These are phyloP conservation scores for Uronychia setigera DNA, from an alignment of 73 alveolate genomes.

Conservation along the genomic window DNA sequence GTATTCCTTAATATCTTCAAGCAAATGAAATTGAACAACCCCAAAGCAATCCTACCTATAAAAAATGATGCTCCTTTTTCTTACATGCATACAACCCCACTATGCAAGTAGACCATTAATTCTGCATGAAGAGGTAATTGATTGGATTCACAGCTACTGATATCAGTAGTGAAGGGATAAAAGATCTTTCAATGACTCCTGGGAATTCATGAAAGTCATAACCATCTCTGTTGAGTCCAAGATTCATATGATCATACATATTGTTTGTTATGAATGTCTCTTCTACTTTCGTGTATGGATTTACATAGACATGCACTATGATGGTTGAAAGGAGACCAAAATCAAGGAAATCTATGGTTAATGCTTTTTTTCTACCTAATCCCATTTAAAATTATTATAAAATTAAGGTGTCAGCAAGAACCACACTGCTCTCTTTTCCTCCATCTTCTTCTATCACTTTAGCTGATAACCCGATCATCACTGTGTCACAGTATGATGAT, in stretches of 20 bases:
- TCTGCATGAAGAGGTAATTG: neutral
- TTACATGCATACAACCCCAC: neutral
- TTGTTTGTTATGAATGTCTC: constrained; percentile 74
- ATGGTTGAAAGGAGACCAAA: constrained; percentile 29
- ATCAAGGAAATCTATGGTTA: constrained; percentile 37
- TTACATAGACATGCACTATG: constrained; percentile 35
- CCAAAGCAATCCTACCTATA: constrained; percentile 44
- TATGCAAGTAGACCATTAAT: neutral
- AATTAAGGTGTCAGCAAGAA: no score
- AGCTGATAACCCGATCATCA: no score
- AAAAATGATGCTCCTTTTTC: neutral
- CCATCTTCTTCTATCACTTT: no score
- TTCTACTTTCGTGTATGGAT: constrained; percentile 84
- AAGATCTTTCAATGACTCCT: constrained; percentile 77
- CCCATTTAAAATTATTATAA: no score
- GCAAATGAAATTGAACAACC: constrained; percentile 14
- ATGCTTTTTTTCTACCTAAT: neutral
- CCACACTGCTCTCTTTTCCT: no score
- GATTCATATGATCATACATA: constrained; percentile 66
- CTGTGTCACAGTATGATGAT: no score
- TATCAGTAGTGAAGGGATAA: constrained; percentile 55
- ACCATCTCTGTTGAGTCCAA: constrained; percentile 17
- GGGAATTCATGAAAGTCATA: constrained; percentile 75
- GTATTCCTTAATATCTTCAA: neutral
- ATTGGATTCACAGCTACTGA: constrained; percentile 49